These are phyloP conservation scores for Linum trigynum DNA, from an alignment of 345 rosid species.

Conservation along the genomic window DNA sequence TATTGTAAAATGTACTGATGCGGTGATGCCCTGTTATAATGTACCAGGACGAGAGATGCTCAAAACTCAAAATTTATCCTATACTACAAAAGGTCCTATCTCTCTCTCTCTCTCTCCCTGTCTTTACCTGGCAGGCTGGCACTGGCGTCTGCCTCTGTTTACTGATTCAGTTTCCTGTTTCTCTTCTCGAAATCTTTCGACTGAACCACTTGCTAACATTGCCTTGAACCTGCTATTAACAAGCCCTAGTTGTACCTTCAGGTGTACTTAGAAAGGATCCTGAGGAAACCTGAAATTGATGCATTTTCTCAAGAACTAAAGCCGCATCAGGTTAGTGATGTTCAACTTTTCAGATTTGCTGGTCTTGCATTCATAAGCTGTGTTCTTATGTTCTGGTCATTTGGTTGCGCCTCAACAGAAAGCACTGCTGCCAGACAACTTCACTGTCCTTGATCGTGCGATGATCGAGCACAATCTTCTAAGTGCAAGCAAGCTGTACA, in stretches of 20 bases:
- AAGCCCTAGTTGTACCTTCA: slow-evolving; percentile 22
- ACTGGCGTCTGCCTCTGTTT: neutral
- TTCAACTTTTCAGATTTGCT: slow-evolving; percentile 7
- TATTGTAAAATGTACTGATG: slow-evolving; percentile 11
- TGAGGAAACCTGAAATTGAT: slow-evolving; percentile 92
- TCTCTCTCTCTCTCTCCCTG: neutral
- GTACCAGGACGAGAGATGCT: slow-evolving; percentile 91
- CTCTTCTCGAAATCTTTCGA: neutral
- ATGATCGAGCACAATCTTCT: slow-evolving; percentile 97
- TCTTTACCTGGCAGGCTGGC: neutral
- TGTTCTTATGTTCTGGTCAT: slow-evolving; percentile 2
- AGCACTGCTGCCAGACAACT: slow-evolving; percentile 88
- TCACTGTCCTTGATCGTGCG: slow-evolving; percentile 91
- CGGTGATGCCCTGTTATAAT: slow-evolving; percentile 5
- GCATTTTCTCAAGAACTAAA: slow-evolving; percentile 87
- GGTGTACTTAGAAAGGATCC: slow-evolving; percentile 92
- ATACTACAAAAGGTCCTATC: slow-evolving; percentile 76
- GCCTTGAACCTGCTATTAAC: neutral
- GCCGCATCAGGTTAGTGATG: slow-evolving; percentile 71
- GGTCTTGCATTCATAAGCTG: slow-evolving; percentile 7
- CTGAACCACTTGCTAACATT: neutral
- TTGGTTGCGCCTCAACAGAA: slow-evolving; percentile 42
- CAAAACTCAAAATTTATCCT: slow-evolving; percentile 87
- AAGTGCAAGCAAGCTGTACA: slow-evolving; percentile 96
- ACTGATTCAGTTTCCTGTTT: neutral